Evolutionary conservation across 1,284 basidiomycete genomes (phyloP), one percentile per base, ranked within the genome.

Genomic region (Irpex rosettiformis): DNA sequence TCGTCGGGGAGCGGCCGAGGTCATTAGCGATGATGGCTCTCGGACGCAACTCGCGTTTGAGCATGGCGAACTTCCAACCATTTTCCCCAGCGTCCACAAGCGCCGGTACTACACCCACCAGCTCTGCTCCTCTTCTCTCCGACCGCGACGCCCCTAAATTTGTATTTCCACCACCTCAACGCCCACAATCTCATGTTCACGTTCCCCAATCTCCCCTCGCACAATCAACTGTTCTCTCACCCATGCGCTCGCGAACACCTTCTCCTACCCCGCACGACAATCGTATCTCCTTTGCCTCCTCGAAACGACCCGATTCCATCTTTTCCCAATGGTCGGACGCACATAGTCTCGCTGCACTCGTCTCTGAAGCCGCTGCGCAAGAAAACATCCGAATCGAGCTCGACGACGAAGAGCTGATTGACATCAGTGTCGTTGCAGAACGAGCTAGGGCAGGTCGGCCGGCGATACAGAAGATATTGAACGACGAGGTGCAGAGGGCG

Each of bases 391-490:
- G 70, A 71, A 78, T 90, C 18, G 80, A 84, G 67, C 74, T 93
- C 57, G 84, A 88, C 62, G 79, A 81, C 43, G 75, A 78, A 52
- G 93, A 95, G 69, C 78, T 86, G 64, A 73, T 77, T 10, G 91
- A 93, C 62, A 78, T 93, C 63, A 77, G 77, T 22, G 68, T 83
- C 16, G 76, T 94, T 42, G 79, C 88, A 7, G 91, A 93, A 71
- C 77, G 84, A 57, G 88, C 88, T 8, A 77, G 84, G 47, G 81
- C 84, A 1, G 93, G 93, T 0, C 85, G 86, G 65, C 92, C 93
- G n/a, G 86, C 82, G 64, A 70, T 93, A 52, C 81, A 85, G 53
- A 73, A 78, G 52, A 82, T 93, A 49, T 69, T 93, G 16, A 77
- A 78, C 11, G 86, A 89, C 57, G 91, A 93, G 69, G 80, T 89